A percentile compares a stretch with the other conserved stretches of the same genome.
These are phyloP conservation scores for Candida arabinofermentans DNA, from an alignment of 805 yeast genomes.

Conservation along the genomic window DNA sequence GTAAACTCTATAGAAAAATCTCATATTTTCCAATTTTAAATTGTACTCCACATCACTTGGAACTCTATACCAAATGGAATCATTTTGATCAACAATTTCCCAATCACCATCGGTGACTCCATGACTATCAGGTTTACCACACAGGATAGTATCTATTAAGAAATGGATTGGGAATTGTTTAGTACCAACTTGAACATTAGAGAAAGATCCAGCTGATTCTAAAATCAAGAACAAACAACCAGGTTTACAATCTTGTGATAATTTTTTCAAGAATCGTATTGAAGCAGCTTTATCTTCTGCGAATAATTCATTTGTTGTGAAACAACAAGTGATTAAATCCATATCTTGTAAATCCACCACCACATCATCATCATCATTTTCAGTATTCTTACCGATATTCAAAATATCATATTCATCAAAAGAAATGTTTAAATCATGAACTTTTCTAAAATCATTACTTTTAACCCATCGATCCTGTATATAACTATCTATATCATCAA, in stretches of 20 bases:
- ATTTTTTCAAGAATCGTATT: slow-evolving; percentile 50
- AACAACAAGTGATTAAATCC: slow-evolving; percentile 65
- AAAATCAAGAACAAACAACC: slow-evolving; percentile 66
- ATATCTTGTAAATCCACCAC: slow-evolving; percentile 20
- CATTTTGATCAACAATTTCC: slow-evolving; percentile 62
- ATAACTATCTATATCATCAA: slow-evolving; percentile 39
- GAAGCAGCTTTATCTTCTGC: slow-evolving; percentile 61
- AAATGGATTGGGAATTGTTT: slow-evolving; percentile 82
- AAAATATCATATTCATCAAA: slow-evolving; percentile 37
- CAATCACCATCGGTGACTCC: slow-evolving; percentile 47
- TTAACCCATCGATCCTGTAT: slow-evolving; percentile 54
- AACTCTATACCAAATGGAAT: slow-evolving; percentile 78
- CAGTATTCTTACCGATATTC: slow-evolving; percentile 17
- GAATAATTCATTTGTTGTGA: slow-evolving; percentile 86
- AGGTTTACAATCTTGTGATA: slow-evolving; percentile 45
- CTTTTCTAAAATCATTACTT: slow-evolving; percentile 23
- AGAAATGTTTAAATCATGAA: slow-evolving; percentile 26
- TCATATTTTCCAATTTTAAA: slow-evolving; percentile 79
- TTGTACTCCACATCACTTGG: slow-evolving; percentile 49
- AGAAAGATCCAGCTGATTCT: slow-evolving; percentile 89
- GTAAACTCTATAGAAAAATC: slow-evolving; percentile 77
- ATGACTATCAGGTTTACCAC: slow-evolving; percentile 43
- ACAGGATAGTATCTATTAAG: slow-evolving; percentile 66
- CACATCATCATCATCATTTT: background rate
- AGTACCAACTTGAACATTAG: slow-evolving; percentile 71